phyloP scores from a whole-genome alignment of 2,329 filamentous ascomycete species.

The Fusarium keratoplasticum region DNA sequence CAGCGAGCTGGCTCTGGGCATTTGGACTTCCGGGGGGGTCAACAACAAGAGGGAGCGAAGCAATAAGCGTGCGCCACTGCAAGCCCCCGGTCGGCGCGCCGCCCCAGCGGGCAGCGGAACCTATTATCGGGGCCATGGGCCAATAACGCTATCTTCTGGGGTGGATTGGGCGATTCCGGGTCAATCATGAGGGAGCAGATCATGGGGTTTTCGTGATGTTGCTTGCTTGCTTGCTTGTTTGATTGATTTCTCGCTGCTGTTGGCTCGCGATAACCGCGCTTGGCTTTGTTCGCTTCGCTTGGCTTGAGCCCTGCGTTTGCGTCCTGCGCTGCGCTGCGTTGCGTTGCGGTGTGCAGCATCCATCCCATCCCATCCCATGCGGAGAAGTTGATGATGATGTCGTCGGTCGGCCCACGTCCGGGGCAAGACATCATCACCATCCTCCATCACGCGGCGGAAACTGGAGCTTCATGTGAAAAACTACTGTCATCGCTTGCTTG shows the following conservation, averaged over 20 bases:
- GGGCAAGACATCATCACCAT: constrained; percentile 1
- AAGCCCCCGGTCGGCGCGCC: constrained; percentile 15
- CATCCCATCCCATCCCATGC: background rate
- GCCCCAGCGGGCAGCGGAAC: constrained; percentile 4
- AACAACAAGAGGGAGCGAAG: background rate
- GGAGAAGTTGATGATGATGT: constrained; percentile 23
- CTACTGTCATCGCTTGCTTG: background rate
- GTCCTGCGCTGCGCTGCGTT: background rate
- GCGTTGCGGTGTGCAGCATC: constrained; percentile 33
- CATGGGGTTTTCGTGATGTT: constrained; percentile 5
- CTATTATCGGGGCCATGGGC: background rate
- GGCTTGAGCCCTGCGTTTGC: constrained; percentile 16
- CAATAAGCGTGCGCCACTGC: constrained; percentile 23
- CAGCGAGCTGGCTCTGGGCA: constrained; percentile 5
- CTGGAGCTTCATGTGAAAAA: background rate
- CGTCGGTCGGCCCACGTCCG: constrained; percentile 30
- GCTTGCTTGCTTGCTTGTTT: background rate
- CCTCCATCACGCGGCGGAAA: background rate
- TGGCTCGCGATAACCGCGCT: constrained; percentile 31
- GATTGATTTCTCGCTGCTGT: constrained; percentile 9
- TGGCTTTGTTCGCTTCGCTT: constrained; percentile 21
- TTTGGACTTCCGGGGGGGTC: constrained; percentile 8
- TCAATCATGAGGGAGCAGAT: constrained; percentile 15
- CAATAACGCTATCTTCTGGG: constrained; percentile 12
- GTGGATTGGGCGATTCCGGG: constrained; percentile 6